phyloP scores from a whole-genome alignment of 2,329 filamentous ascomycete species.

The Penicillium sp. region DNA sequence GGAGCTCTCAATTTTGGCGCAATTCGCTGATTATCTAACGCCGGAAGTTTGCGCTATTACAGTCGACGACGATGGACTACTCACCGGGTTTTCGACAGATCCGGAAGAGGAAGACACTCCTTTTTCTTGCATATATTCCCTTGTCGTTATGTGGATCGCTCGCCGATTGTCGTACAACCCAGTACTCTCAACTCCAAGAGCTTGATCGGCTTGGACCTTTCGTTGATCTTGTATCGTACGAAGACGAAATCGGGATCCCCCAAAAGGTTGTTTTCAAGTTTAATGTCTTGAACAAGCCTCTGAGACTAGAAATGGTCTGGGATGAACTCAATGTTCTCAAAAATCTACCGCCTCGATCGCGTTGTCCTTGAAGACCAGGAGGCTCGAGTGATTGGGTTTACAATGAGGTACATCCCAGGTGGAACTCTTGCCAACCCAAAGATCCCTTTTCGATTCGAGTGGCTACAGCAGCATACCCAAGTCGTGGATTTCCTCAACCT shows the following conservation, averaged over 20 bases:
- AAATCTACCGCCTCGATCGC: constrained; percentile 27
- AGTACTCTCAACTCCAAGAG: constrained; percentile 18
- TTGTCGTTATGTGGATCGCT: constrained; percentile 14
- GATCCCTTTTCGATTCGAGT: constrained; percentile 24
- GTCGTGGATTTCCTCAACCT: constrained; percentile 26
- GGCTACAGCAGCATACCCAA: constrained; percentile 25
- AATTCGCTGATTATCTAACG: constrained; percentile 21
- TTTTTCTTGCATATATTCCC: constrained; percentile 20
- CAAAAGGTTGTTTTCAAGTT: constrained; percentile 15
- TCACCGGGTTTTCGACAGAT: constrained; percentile 20
- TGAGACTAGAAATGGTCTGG: constrained; percentile 23
- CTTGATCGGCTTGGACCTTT: constrained; percentile 20
- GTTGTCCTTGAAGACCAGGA: constrained; percentile 28
- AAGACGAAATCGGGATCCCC: not conserved
- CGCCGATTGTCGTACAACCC: constrained; percentile 13
- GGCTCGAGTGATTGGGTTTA: constrained; percentile 30
- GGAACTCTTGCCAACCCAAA: constrained; percentile 26
- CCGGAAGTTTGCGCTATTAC: constrained; percentile 19
- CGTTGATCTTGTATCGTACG: constrained; percentile 16
- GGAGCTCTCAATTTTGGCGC: constrained; percentile 16
- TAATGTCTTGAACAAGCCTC: constrained; percentile 14
- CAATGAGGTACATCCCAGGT: constrained; percentile 27
- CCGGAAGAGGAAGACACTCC: constrained; percentile 19
- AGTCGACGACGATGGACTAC: constrained; percentile 23
- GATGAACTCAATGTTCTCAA: constrained; percentile 30